Base-by-base conservation (phyloP, 2,329 filamentous ascomycete species). In the Alternaria arbusti region DNA sequence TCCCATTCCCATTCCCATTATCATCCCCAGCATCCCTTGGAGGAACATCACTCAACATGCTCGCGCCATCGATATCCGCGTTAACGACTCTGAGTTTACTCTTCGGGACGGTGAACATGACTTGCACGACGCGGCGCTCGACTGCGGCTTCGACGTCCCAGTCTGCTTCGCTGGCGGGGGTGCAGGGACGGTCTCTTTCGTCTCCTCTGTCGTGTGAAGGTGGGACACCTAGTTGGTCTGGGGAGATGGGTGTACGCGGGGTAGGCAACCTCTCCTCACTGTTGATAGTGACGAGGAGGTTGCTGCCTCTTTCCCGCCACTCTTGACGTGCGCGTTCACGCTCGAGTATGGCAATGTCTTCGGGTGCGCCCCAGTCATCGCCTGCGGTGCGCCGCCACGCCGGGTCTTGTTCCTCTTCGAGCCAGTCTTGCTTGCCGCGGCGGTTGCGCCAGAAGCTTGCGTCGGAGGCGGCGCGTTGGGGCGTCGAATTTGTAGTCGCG, bases 51-150 rank as follows among this genome's bases (percentile, higher is more conserved):
- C 69, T 76, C 11, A 79, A 52, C 3, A 79, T 57, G 20, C 72
- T 76, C 17, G 61, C 69, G 1, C 72, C 66, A 32, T 79, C 77
- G 0, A 75, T 59, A 59, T 80, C 78, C 3, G 78, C 78, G 15
- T 98, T 98, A 20, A 97, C 95, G n/a, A 98, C 94, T 25, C 95
- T 84, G 66, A 98, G 81, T 70, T 89, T 88, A 79, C 95, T 91
- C 78, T 91, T 93, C 3, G 96, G 95, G 64, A 97, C 93, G 0
- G 95, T 97, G 79, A 97, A 98, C 88, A 97, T 96, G 75, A 86
- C 81, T 59, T 84, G 84, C n/a, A 86, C 83, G 5, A 84, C 82
- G 6, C 84, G 70, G 22, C 80, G 76, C 54, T 81, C 79, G 2
- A 81, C 83, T 5, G 83, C 84, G 12, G 80, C 79, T 67, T 86